These are phyloP conservation scores for Mycena leptocephala DNA, from an alignment of 768 basidiomycete species.

Conservation along the genomic window DNA sequence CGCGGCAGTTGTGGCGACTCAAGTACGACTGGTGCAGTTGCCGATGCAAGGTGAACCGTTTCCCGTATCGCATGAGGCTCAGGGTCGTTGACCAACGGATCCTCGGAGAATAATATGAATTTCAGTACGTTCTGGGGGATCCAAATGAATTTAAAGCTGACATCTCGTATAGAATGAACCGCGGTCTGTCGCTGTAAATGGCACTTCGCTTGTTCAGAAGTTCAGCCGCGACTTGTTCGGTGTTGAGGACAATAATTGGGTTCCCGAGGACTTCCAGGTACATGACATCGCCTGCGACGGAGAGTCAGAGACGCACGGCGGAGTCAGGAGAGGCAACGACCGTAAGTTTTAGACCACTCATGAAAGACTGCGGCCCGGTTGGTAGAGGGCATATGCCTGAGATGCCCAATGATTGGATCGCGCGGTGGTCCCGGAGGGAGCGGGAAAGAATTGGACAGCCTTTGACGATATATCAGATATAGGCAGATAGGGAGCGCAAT, in stretches of 20 bases:
- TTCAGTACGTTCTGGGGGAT: background rate
- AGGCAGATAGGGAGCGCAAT: slow-evolving; percentile 4
- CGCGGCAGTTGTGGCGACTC: slow-evolving; percentile 38
- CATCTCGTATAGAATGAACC: slow-evolving; percentile 21
- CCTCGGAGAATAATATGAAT: slow-evolving; percentile 24
- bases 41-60: slow-evolving; percentile 42
- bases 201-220: slow-evolving; percentile 20
- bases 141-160: slow-evolving; percentile 11
- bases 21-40: slow-evolving; percentile 38
- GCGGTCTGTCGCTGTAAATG: slow-evolving; percentile 31
- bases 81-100: slow-evolving; percentile 39
- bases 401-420: slow-evolving; percentile 56
- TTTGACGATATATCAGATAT: slow-evolving; percentile 5
- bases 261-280: slow-evolving; percentile 40
- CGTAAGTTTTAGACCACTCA: slow-evolving; percentile 52
- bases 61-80: slow-evolving; percentile 40
- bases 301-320: background rate
- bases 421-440: slow-evolving; percentile 54
- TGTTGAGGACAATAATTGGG: slow-evolving; percentile 47
- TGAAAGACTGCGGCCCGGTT: slow-evolving; percentile 47
- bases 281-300: slow-evolving; percentile 20
- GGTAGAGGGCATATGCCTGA: slow-evolving; percentile 51
- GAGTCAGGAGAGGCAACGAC: slow-evolving; percentile 35
- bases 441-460: background rate
- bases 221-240: slow-evolving; percentile 13